Evolutionary conservation across 192 early-diverging fungal genomes (phyloP), one percentile per base, ranked within the genome.

Genomic region (Borealophlyctis nickersoniae): DNA sequence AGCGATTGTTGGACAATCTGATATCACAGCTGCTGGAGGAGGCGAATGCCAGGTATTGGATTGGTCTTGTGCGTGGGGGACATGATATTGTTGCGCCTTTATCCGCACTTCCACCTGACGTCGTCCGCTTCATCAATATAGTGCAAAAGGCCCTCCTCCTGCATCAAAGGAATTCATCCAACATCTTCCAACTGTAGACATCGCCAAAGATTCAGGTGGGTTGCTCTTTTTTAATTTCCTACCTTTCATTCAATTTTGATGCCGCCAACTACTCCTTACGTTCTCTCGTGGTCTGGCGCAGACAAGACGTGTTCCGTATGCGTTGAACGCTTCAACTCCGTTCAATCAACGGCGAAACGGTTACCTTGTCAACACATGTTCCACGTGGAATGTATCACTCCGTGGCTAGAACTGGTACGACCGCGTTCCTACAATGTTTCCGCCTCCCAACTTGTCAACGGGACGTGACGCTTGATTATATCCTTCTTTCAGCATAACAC

Each of bases 11-110:
- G n/a, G 80, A 85, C 58, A 78, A 81, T 28, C 55, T 85, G 55
- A 69, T 85, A 31, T 79, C 77, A 1, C 78, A 85, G 29, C 52
- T 85, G 28, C 70, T 85, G 56, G 74, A 80, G 4, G 82, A 85
- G 55, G 80, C 76, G 2, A 77, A 75, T 39, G 76, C 72, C 4
- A 77, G 70, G 80, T 81, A 69, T 1, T 19, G 53, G 60, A 60
- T 23, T 27, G 4, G 26, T 33, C 35, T 14, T 28, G 30, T 13
- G 29, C 36, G 29, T 2, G 31, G 30, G 22, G 2, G 1, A 2
- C 11, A 2, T 29, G 57, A 28, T 36, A 34, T 31, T 26, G 26
- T 19, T 22, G 57, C 24, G 13, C 16, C n/a, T n/a, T n/a, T n/a
- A n/a, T n/a, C n/a, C n/a, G n/a, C n/a, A n/a, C n/a, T n/a, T n/a